phyloP scores from a whole-genome alignment of 2,329 filamentous ascomycete species.

The Aspergillus spinulosporus region DNA sequence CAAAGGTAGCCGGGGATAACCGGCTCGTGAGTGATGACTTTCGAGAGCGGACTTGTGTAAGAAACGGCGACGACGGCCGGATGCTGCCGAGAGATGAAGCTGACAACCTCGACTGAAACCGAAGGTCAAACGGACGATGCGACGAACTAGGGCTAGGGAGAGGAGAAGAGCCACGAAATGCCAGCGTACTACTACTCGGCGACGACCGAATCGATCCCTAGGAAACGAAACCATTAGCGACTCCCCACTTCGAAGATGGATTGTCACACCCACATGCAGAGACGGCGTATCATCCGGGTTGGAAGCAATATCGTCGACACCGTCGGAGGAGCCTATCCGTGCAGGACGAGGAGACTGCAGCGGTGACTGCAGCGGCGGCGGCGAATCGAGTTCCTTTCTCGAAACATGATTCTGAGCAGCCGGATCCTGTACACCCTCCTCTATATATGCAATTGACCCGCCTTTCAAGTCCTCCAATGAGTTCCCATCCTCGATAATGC shows the following conservation, averaged over 20 bases:
- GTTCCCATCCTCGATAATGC: slow-evolving; percentile 22
- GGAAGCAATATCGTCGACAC: slow-evolving; percentile 69
- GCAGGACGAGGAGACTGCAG: slow-evolving; percentile 19
- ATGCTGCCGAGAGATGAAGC: slow-evolving; percentile 62
- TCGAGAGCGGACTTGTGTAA: slow-evolving; percentile 74
- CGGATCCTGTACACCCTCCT: slow-evolving; percentile 31
- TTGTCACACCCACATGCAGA: slow-evolving; percentile 63
- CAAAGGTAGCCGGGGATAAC: slow-evolving; percentile 57
- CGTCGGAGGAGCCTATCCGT: slow-evolving; percentile 28
- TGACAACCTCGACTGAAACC: slow-evolving; percentile 85
- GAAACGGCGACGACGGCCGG: slow-evolving; percentile 73
- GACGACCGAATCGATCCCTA: slow-evolving; percentile 59
- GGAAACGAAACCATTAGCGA: slow-evolving; percentile 29
- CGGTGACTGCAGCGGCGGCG: slow-evolving; percentile 19
- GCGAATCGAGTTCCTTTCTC: slow-evolving; percentile 10
- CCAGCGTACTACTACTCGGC: slow-evolving; percentile 71
- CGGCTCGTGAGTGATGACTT: slow-evolving; percentile 77
- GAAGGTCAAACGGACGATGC: slow-evolving; percentile 88
- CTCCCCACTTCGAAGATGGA: slow-evolving; percentile 58
- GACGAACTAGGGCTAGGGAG: slow-evolving; percentile 75
- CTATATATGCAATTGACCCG: slow-evolving; percentile 23
- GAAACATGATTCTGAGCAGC: slow-evolving; percentile 26
- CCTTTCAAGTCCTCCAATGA: slow-evolving; percentile 22
- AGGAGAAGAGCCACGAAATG: slow-evolving; percentile 68
- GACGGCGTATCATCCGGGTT: slow-evolving; percentile 84